phyloP scores from a whole-genome alignment of 1,139 yeast species.

The Entelexis paramagnoliae region DNA sequence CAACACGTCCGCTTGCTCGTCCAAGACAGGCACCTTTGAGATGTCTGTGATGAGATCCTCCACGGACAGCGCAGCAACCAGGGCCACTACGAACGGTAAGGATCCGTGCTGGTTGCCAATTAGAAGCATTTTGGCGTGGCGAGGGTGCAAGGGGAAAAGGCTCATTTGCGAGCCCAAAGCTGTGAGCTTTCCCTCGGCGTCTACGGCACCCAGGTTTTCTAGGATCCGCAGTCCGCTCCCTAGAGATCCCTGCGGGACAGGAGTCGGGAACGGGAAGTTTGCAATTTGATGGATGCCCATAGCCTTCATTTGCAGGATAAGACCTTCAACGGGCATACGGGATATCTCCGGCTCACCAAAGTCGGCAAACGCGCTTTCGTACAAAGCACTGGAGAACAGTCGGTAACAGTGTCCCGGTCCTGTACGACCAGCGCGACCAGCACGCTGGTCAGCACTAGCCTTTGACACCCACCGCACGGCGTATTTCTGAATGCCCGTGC shows the following conservation, averaged over 20 bases:
- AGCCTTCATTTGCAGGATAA: conserved; percentile 86
- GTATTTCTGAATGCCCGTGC: conserved; percentile 85
- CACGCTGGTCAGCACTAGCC: conserved; percentile 90
- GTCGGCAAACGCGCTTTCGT: conserved; percentile 70
- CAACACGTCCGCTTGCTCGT: conserved; percentile 52
- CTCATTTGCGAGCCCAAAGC: conserved; percentile 79
- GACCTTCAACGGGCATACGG: conserved; percentile 93
- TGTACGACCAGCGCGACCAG: conserved; percentile 99
- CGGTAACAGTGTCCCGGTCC: conserved; percentile 98
- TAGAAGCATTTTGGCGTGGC: conserved; percentile 81
- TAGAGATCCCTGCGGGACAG: conserved; percentile 61
- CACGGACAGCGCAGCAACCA: conserved; percentile 86
- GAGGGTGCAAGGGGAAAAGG: conserved; percentile 82
- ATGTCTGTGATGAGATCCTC: conserved; percentile 79
- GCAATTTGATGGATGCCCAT: conserved; percentile 89
- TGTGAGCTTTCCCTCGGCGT: conserved; percentile 48
- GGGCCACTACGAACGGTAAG: conserved; percentile 74
- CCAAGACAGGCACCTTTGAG: conserved; percentile 63
- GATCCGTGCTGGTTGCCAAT: conserved; percentile 83
- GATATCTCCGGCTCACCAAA: conserved; percentile 83
- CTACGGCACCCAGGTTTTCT: conserved; percentile 70
- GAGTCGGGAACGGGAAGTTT: conserved; percentile 95
- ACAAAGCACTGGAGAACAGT: conserved; percentile 88
- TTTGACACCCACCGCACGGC: conserved; percentile 89
- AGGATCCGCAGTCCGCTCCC: conserved; percentile 58